A percentile compares a stretch with the other conserved stretches of the same genome.
These are phyloP conservation scores for Fagus sylvatica DNA, from an alignment of 306 rosid genomes.

Conservation along the genomic window DNA sequence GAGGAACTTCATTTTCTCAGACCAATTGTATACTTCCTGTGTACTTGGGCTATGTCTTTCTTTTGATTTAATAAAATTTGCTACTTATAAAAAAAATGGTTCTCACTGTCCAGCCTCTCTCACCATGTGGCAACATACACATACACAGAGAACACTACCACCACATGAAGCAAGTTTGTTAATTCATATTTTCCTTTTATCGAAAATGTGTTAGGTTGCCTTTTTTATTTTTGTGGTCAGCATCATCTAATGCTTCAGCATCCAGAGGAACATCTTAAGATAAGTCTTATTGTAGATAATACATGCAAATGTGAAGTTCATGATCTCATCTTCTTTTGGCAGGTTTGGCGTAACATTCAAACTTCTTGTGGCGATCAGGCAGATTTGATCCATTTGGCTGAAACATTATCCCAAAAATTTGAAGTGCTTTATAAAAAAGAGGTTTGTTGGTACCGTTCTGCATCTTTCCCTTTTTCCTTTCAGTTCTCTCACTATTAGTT, in stretches of 20 bases:
- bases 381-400: constrained; percentile 84
- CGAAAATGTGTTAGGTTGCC: background rate
- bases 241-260: background rate
- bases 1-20: too few species aligned
- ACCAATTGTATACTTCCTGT: too few species aligned
- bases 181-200: background rate
- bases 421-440: constrained; percentile 64
- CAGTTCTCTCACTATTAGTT: background rate
- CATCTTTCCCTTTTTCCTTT: background rate
- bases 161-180: background rate
- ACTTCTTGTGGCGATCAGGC: constrained; percentile 84
- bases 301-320: background rate
- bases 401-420: constrained; percentile 66
- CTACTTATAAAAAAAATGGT: background rate
- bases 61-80: too few species aligned
- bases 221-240: background rate
- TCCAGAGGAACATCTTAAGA: background rate
- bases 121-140: too few species aligned
- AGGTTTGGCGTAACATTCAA: constrained; percentile 84
- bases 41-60: too few species aligned
- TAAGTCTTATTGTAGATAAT: constrained; percentile 11
- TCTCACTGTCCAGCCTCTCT: background rate
- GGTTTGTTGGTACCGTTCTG: constrained; percentile 54
- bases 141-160: background rate
- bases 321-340: constrained; percentile 36